Evolutionary conservation across 2,329 filamentous ascomycete genomes (phyloP).

Genomic region (Phaeosphaeria sp.): DNA sequence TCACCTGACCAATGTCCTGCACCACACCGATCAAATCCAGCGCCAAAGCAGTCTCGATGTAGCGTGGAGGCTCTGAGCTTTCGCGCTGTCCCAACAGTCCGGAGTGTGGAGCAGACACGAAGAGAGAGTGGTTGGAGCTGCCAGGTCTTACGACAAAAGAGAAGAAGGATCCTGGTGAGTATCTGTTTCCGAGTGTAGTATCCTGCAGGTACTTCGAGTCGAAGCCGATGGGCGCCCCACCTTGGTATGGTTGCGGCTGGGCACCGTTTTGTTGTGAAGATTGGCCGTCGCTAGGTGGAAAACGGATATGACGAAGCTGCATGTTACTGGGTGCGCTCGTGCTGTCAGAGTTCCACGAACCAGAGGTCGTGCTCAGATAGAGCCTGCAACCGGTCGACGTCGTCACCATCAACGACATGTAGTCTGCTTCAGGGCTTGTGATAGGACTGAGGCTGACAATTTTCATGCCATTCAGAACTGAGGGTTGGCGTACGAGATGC

Average conservation of each 20-base stretch:
- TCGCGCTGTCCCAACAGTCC: slow-evolving; percentile 74
- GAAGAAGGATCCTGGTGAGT: slow-evolving; percentile 89
- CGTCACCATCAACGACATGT: slow-evolving; percentile 87
- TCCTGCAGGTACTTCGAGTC: slow-evolving; percentile 35
- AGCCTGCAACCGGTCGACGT: slow-evolving; percentile 90
- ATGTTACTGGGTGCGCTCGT: slow-evolving; percentile 85
- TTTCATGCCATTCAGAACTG: slow-evolving; percentile 70
- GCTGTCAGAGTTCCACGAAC: slow-evolving; percentile 68
- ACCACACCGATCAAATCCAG: slow-evolving; percentile 75
- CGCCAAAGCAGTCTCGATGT: slow-evolving; percentile 82
- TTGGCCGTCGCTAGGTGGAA: slow-evolving; percentile 68
- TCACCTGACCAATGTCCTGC: slow-evolving; percentile 80
- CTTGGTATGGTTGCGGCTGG: slow-evolving; percentile 41
- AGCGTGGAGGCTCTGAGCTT: slow-evolving; percentile 63
- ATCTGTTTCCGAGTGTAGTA: slow-evolving; percentile 63
- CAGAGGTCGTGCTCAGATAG: slow-evolving; percentile 88
- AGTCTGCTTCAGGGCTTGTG: slow-evolving; percentile 76
- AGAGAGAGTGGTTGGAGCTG: slow-evolving; percentile 70
- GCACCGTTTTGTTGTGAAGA: slow-evolving; percentile 27
- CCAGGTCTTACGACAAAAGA: slow-evolving; percentile 75
- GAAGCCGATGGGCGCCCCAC: slow-evolving; percentile 30
- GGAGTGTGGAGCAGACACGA: slow-evolving; percentile 86
- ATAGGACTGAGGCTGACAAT: slow-evolving; percentile 90
- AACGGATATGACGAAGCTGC: slow-evolving; percentile 97
- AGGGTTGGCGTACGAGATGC: slow-evolving; percentile 78